phyloP scores from a whole-genome alignment of 805 yeast genomes.

The Ogataea nonfermentans region DNA sequence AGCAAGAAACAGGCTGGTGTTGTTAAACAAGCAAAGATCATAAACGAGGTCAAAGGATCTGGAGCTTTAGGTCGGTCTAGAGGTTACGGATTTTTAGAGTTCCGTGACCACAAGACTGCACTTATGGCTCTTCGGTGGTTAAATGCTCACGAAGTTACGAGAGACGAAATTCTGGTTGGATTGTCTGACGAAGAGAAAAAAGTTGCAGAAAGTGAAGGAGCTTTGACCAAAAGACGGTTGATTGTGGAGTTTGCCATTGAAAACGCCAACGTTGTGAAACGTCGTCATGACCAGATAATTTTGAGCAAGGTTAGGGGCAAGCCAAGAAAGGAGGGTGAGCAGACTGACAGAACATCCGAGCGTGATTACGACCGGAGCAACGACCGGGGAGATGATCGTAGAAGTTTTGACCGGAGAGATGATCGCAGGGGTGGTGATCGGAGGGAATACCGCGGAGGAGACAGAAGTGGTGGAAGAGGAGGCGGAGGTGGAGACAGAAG shows the following conservation, averaged over 20 bases:
- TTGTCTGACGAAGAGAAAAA: slow-evolving; percentile 65
- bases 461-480: too few relatives aligned
- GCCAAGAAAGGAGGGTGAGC: slow-evolving; percentile 27
- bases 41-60: slow-evolving; percentile 86
- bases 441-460: too few relatives aligned
- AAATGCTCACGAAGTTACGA: slow-evolving; percentile 84
- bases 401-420: too few relatives aligned
- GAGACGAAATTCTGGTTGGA: slow-evolving; percentile 70
- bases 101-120: slow-evolving; percentile 86
- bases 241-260: slow-evolving; percentile 96
- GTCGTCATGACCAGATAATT: slow-evolving; percentile 70
- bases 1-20: slow-evolving; percentile 81
- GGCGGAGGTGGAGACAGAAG: too few relatives aligned
- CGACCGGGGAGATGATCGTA: too few relatives aligned
- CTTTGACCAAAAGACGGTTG: slow-evolving; percentile 61
- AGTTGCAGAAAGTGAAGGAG: slow-evolving; percentile 49
- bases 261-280: slow-evolving; percentile 88
- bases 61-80: slow-evolving; percentile 88
- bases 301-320: slow-evolving; percentile 34
- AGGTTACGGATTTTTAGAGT: slow-evolving; percentile 96
- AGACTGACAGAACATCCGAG: too few relatives aligned
- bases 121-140: slow-evolving; percentile 96
- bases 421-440: too few relatives aligned
- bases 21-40: slow-evolving; percentile 89
- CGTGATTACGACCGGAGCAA: too few relatives aligned